Percentiles rank a stretch among this genome's conserved stretches.
Conservation (phyloP, 495 filamentous ascomycete genomes). For the Trichoderma orchidacearum region DNA sequence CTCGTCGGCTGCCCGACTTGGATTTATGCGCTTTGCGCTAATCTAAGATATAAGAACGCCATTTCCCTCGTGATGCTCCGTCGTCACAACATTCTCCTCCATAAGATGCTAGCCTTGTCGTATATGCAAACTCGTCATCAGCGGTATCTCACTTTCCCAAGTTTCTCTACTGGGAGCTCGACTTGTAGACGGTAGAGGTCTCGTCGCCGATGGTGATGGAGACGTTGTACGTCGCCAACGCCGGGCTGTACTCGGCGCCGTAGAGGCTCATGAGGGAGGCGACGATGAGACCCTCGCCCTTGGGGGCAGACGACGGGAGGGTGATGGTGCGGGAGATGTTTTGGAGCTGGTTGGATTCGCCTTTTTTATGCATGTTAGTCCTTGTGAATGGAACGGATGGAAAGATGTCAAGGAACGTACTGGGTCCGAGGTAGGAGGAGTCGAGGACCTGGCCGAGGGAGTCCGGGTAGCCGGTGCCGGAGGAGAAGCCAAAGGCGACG, state of each 20-base stretch:
- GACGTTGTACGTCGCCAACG: not conserved
- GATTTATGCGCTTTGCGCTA: too few relatives aligned
- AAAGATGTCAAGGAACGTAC: not conserved
- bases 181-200: not conserved
- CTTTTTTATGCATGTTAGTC: not conserved
- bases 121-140: too few relatives aligned
- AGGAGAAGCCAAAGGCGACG: not conserved
- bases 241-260: not conserved
- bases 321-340: not conserved
- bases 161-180: not conserved
- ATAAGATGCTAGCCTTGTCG: too few relatives aligned
- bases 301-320: not conserved
- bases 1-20: too few relatives aligned
- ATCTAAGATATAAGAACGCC: too few relatives aligned
- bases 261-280: not conserved
- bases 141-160: not conserved
- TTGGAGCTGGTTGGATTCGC: not conserved
- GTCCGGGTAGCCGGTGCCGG: not conserved
- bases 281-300: not conserved
- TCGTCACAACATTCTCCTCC: too few relatives aligned
- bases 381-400: not conserved
- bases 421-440: slow-evolving; percentile 2
- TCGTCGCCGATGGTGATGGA: not conserved
- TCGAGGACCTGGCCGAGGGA: not conserved
- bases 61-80: too few relatives aligned